Evolutionary conservation across 306 rosid species (phyloP), one percentile per base, ranked within the genome.

Genomic region (Leucaena leucocephala): DNA sequence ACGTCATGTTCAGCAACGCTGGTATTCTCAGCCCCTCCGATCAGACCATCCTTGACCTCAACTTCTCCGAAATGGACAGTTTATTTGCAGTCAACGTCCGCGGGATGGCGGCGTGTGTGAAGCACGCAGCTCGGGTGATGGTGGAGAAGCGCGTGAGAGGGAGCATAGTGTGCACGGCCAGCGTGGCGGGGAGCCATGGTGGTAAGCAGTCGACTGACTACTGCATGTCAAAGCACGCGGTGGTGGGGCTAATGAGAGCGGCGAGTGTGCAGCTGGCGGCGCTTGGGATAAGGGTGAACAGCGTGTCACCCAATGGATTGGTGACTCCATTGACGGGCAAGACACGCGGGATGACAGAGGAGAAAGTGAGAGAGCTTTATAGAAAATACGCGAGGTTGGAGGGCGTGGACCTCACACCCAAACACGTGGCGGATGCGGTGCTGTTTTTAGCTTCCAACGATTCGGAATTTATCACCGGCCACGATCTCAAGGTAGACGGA

Each of bases 1-100:
- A 92, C 83, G 67, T 92, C 54, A 87, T 88, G 91, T 90, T 92
- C 77, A 87, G 91, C 86, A 89, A 84, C 72, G 93, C 85, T 0
- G 89, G 90, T 1, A 58, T 87, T 4, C 0, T 49, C 0, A 84
- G 84, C 42, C 45, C 19, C 8, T 57, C 78, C 9, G 63, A 72
- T 0, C 82, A 91, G 78, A 75, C 72, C 14, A 59, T 88, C 14
- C 68, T 89, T 0, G 86, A 91, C 44, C 85, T 88, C 4, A 68
- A 89, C 74, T 0, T 91, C 15, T 49, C 87, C 1, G 46, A 76
- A 0, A 63, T 78, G 17, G 93, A 87, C 74, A 79, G 70, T 0
- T 45, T 91, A 12, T 48, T 86, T 3, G 27, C 80, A 0, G 76
- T 89, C 8, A 91, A 91, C 67, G 69, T 63, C 0, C 82, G 88